Base-by-base conservation (phyloP, 2,329 filamentous ascomycete genomes). In the Arthrinium puccinioides region DNA sequence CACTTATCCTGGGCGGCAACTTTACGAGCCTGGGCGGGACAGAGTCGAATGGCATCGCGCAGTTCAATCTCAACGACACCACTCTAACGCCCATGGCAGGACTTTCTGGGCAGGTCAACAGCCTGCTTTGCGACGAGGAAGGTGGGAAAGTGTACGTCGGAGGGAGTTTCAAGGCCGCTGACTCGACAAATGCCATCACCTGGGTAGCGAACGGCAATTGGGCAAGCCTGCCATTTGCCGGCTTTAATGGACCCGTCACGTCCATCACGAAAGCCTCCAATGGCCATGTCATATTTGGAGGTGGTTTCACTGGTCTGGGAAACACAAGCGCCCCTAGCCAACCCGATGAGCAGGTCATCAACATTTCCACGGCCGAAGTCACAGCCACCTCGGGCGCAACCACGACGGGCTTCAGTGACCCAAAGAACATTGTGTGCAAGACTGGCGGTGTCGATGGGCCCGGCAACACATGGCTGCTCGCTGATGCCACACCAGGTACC, bases 161-260 rank as follows among this genome's bases (percentile, higher is more conserved):
- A 41, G 92, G 92, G 20, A 82, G 79, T 43, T 96, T 98, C 57
- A 79, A 75, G 39, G 81, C 79, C 28, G 74, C 68, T 25, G 87
- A 92, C 54, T 92, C 88, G 6, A 87, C 83, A 19, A 97, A 98
- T 58, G 94, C 90, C 6, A 82, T 96, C 49, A 76, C 84, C 10
- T 97, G 87, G 87, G 69, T 74, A 18, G 69, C 69, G 19, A 74
- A 67, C 9, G 66, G 77, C 21, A 79, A 76, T 33, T 96, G 86
- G 82, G 75, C 74, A 15, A 84, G 87, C 52, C 65, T 98, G 39
- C 84, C 90, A 3, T 98, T 98, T 65, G 79, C 81, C 27, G 94
- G 94, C 16, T 94, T 98, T 64, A 97, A 97, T 61, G 89, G 89
- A 19, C 87, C 87, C 3, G 88, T 98, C 36, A 77, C 78, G 44